Percentiles rank a stretch among this genome's conserved stretches.
Evolutionary conservation across 2,329 filamentous ascomycete species (phyloP).

Genomic region (Verticillium klebahnii): DNA sequence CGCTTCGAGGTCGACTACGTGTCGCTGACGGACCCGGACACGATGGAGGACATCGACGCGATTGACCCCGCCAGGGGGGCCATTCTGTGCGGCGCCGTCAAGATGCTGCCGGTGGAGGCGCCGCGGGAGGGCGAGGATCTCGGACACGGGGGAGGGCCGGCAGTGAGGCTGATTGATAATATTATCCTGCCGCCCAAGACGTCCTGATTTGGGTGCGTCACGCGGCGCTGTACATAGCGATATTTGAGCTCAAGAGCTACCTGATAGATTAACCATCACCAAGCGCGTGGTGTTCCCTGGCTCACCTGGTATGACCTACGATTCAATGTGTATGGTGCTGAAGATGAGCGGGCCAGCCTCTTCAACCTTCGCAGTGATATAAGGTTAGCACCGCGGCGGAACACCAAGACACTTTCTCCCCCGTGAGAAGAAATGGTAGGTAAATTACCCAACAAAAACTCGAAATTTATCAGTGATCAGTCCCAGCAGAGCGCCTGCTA

Average conservation of each 20-base stretch:
- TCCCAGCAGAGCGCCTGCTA: too few species aligned
- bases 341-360: too few species aligned
- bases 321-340: too few species aligned
- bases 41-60: constrained; percentile 69
- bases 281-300: too few species aligned
- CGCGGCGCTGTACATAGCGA: background rate
- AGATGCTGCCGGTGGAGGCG: constrained; percentile 78
- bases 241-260: background rate
- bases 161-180: constrained; percentile 91
- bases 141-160: constrained; percentile 65
- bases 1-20: constrained; percentile 87
- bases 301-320: too few species aligned
- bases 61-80: constrained; percentile 70
- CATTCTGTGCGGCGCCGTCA: constrained; percentile 84
- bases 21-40: constrained; percentile 80
- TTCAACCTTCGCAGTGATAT: too few species aligned
- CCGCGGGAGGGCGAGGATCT: constrained; percentile 67
- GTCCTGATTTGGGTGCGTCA: background rate
- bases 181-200: constrained; percentile 58
- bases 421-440: too few species aligned
- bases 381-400: too few species aligned
- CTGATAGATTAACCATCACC: background rate
- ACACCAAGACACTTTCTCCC: too few species aligned
- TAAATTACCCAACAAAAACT: background rate
- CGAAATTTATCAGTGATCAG: too few species aligned